phyloP scores from a whole-genome alignment of 257 asterid genomes.

The Solanum ahanhuiri region DNA sequence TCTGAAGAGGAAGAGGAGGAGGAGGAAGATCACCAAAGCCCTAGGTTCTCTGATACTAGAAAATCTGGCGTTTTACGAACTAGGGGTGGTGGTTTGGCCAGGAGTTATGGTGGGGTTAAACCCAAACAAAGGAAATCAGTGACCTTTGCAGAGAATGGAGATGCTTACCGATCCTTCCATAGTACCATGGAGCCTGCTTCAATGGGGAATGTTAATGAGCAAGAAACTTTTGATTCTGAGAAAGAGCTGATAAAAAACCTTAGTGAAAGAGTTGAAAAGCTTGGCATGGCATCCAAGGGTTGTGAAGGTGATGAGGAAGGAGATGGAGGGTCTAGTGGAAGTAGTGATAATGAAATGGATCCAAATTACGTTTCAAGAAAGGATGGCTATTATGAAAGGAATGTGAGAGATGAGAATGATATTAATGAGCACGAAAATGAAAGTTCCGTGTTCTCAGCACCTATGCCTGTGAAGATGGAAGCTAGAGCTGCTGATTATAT shows the following conservation, averaged over 20 bases:
- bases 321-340: constrained; percentile 23
- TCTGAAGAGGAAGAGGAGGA: constrained; percentile 37
- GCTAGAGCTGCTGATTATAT: constrained; percentile 8
- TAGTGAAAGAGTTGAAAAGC: constrained; percentile 32
- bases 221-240: constrained; percentile 8
- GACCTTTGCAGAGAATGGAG: constrained; percentile 42
- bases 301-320: constrained; percentile 25
- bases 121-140: constrained; percentile 52
- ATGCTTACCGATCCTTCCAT: background rate
- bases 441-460: constrained; percentile 33
- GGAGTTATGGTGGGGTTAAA: constrained; percentile 8
- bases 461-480: constrained; percentile 53
- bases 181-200: background rate
- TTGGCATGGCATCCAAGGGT: constrained; percentile 25
- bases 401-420: background rate
- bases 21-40: constrained; percentile 18
- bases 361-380: constrained; percentile 2
- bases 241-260: constrained; percentile 21
- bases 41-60: background rate
- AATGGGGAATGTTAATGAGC: constrained; percentile 22
- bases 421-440: background rate
- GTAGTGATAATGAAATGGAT: constrained; percentile 34
- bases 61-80: constrained; percentile 9
- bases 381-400: background rate
- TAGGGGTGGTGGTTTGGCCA: background rate